Conservation (phyloP, 2,329 filamentous ascomycete species). For the Paecilomyces dactylethromorphus region DNA sequence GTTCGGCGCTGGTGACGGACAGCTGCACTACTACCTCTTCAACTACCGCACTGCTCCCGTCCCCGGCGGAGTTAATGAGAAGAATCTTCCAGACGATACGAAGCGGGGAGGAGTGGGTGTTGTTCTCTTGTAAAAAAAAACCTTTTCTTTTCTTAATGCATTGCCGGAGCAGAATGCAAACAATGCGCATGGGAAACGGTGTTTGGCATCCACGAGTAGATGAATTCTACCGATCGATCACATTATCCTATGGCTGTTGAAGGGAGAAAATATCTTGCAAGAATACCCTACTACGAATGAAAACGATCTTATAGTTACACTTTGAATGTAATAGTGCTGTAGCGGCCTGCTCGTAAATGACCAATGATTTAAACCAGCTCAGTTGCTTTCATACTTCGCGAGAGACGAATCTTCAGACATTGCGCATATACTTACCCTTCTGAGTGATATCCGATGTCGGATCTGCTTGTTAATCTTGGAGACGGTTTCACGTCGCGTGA, state of each 20-base stretch:
- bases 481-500: background rate
- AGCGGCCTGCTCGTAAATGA: background rate
- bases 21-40: conserved; percentile 94
- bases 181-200: background rate
- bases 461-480: background rate
- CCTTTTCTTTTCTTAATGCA: background rate
- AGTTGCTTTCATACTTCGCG: background rate
- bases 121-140: conserved; percentile 60
- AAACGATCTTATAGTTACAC: background rate
- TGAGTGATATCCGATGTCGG: background rate
- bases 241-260: background rate
- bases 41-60: conserved; percentile 91
- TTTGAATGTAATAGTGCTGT: background rate
- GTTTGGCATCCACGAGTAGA: background rate
- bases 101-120: conserved; percentile 81
- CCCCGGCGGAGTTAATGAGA: conserved; percentile 72
- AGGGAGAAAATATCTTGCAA: background rate
- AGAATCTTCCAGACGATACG: conserved; percentile 70
- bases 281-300: background rate
- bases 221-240: background rate
- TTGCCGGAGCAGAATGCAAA: background rate
- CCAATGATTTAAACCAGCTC: background rate
- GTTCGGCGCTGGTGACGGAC: conserved; percentile 89
- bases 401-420: background rate
- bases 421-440: background rate